Evolutionary conservation across 306 rosid genomes (phyloP).

Genomic region (Trifolium dubium): DNA sequence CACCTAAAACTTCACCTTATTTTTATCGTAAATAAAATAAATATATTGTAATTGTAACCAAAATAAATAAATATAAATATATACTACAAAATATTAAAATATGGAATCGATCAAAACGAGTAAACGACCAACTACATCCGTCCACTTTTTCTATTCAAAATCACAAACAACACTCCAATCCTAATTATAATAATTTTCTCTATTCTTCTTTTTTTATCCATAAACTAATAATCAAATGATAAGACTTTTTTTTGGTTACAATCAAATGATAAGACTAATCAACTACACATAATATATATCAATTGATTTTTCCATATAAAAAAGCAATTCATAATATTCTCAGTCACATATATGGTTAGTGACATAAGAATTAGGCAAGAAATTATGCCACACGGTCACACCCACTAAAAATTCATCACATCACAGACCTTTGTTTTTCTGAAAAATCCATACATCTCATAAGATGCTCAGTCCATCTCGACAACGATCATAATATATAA

Average conservation of each 20-base stretch:
- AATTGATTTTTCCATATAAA: background rate
- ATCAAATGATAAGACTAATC: slow-evolving; percentile 34
- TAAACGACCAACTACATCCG: slow-evolving; percentile 10
- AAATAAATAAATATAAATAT: too few species aligned
- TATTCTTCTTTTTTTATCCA: background rate
- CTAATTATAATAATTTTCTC: background rate
- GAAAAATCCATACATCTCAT: slow-evolving; percentile 32
- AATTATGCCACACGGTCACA: slow-evolving; percentile 28
- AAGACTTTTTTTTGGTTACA: too few species aligned
- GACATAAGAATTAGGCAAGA: background rate
- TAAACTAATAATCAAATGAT: slow-evolving; percentile 14
- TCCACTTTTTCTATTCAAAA: slow-evolving; percentile 1
- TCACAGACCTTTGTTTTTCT: slow-evolving; percentile 20
- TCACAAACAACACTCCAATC: background rate
- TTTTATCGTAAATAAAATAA: background rate
- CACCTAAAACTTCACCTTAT: background rate
- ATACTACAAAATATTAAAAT: background rate
- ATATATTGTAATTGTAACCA: too few species aligned
- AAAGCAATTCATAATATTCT: slow-evolving; percentile 6
- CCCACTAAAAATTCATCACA: background rate
- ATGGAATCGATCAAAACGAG: background rate
- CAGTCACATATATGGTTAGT: background rate
- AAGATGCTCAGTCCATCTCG: slow-evolving; percentile 51
- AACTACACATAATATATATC: slow-evolving; percentile 11
- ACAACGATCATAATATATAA: slow-evolving; percentile 36